Evolutionary conservation across 495 filamentous ascomycete species (phyloP), one percentile per base, ranked within the genome.

Genomic region (Aspergillus sclerotioniger): DNA sequence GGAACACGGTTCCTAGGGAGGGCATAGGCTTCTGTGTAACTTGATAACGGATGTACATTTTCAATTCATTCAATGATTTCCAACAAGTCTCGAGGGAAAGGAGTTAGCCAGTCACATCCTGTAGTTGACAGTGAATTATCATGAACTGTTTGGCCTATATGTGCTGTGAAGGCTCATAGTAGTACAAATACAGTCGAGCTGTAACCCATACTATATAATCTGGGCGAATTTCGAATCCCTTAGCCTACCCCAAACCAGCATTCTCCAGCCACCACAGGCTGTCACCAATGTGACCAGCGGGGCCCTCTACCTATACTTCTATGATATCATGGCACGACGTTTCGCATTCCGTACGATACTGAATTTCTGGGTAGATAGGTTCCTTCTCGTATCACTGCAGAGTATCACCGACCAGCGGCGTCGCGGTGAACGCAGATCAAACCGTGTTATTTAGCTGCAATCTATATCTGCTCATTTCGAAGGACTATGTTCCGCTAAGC

Each of bases 31-130:
- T 32, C 7, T 25, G 28, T 16, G 28, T 49, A 29, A 8, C 17
- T 50, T 16, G 28, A 13, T 50, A 50, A 32, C n/a, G 25, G 28
- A 50, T 50, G 47, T 32, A 50, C 47, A 50, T 16, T 50, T 31
- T 50, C 25, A 32, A 41, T 41, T 41, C 25, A 25, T 37, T n/a
- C 8, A 41, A n/a, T 41, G 37, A 13, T 41, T 41, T 2, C 37
- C 37, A 6, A n/a, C 12, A 35, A 13, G 8, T 35, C 13, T 13
- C 13, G 5, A 41, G 37, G 13, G 5, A n/a, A n/a, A 41, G 13
- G 13, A 15, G 13, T 41, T n/a, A n/a, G n/a, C n/a, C 8, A 13
- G 6, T 41, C 37, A 41, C 13, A n/a, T n/a, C 13, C 13, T 41
- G 12, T 8, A 35, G 9, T 35, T 25, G 25, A 25, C 25, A 25